phyloP scores from a whole-genome alignment of 495 filamentous ascomycete species.

The Penicillium cosmopolitanum region DNA sequence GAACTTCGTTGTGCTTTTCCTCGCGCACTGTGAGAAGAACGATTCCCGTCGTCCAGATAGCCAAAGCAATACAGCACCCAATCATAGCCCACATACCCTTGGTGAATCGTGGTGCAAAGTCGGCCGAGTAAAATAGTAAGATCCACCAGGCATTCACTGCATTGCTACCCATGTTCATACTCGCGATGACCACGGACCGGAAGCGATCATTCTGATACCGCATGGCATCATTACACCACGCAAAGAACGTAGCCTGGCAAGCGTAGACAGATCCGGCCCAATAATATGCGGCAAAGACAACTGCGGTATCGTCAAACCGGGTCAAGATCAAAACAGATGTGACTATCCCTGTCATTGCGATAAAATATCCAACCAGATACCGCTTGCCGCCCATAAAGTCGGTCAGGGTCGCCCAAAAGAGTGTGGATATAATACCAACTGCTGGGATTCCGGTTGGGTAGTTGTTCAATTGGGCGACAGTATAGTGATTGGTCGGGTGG shows the following conservation, averaged over 20 bases:
- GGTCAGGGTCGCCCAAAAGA: conserved; percentile 57
- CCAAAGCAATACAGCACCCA: conserved; percentile 52
- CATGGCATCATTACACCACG: conserved; percentile 64
- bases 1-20: conserved; percentile 8
- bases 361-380: conserved; percentile 58
- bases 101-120: conserved; percentile 61
- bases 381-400: conserved; percentile 53
- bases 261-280: conserved; percentile 58
- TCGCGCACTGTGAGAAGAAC: conserved; percentile 34
- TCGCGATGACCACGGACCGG: conserved; percentile 53
- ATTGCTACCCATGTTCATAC: conserved; percentile 61
- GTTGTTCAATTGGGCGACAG: conserved; percentile 51
- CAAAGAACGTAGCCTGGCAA: conserved; percentile 63
- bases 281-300: conserved; percentile 57
- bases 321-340: conserved; percentile 54
- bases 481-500: conserved; percentile 41
- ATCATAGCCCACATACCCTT: conserved; percentile 66
- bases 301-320: conserved; percentile 42
- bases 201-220: conserved; percentile 48
- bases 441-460: conserved; percentile 53
- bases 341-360: conserved; percentile 50
- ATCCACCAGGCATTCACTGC: conserved; percentile 65
- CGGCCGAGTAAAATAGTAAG: conserved; percentile 64
- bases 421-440: conserved; percentile 52
- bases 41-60: conserved; percentile 52